Conservation (phyloP, 139 green algal species). For the Pedinophyceae sp. region DNA sequence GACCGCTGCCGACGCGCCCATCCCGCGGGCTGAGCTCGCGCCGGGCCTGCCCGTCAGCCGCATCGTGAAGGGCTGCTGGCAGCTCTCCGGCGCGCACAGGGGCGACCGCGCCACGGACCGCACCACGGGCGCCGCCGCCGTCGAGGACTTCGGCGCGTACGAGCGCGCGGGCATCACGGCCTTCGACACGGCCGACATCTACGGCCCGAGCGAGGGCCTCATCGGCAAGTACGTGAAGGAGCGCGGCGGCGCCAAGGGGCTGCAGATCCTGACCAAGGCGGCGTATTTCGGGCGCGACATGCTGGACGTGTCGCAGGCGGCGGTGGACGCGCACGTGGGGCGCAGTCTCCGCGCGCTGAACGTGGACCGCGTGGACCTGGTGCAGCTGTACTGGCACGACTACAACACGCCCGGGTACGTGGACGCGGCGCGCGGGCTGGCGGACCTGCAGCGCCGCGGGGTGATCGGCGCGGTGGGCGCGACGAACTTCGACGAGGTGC, state of each 20-base stretch:
- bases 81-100: slow-evolving; percentile 53
- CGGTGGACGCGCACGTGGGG: slow-evolving; percentile 18
- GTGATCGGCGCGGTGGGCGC: slow-evolving; percentile 42
- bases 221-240: slow-evolving; percentile 50
- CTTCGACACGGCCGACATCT: slow-evolving; percentile 64
- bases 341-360: slow-evolving; percentile 1
- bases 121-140: slow-evolving; percentile 40
- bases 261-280: slow-evolving; percentile 67
- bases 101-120: slow-evolving; percentile 41
- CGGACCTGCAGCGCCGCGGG: slow-evolving; percentile 29
- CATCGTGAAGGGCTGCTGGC: slow-evolving; percentile 59
- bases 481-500: slow-evolving; percentile 72
- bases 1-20: too few relatives aligned
- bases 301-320: slow-evolving; percentile 5
- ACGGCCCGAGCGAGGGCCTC: slow-evolving; percentile 60
- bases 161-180: slow-evolving; percentile 35
- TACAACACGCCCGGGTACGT: slow-evolving; percentile 38
- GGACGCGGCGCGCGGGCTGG: slow-evolving; percentile 38
- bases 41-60: slow-evolving; percentile 16
- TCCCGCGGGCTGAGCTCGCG: slow-evolving; percentile 8
- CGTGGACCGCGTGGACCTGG: too few relatives aligned
- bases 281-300: slow-evolving; percentile 40
- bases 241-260: not conserved
- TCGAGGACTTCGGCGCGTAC: slow-evolving; percentile 46
- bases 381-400: slow-evolving; percentile 56